Conservation (phyloP, 2,329 filamentous ascomycete species). For the Neofusicoccum parvum region DNA sequence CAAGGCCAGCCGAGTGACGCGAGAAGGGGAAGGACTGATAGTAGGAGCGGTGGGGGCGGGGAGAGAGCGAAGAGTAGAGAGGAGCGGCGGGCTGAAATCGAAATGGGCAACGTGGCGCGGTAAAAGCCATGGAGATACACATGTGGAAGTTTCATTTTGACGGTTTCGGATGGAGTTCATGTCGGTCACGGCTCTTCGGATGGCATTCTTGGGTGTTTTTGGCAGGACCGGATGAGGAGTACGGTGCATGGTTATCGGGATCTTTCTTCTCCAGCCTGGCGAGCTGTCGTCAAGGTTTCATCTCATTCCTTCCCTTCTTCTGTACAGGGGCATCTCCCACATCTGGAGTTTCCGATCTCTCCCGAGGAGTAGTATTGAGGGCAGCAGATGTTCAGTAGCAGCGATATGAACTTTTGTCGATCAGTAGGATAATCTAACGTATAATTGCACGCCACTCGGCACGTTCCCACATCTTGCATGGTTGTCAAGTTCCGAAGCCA, state of each 20-base stretch:
- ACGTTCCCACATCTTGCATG: neutral
- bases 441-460: neutral
- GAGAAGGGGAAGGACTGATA: constrained; percentile 4
- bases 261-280: neutral
- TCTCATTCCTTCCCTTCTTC: neutral
- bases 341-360: neutral
- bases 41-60: neutral
- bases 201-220: constrained; percentile 10
- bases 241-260: neutral
- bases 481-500: too few species aligned
- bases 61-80: constrained; percentile 38
- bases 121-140: neutral
- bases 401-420: neutral
- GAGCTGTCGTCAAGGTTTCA: neutral
- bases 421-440: constrained; percentile 15
- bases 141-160: neutral
- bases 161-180: constrained; percentile 8
- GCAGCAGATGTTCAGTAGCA: neutral
- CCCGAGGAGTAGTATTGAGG: neutral
- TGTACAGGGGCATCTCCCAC: neutral
- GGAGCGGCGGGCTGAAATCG: constrained; percentile 45
- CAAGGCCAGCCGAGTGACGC: neutral
- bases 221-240: constrained; percentile 4
- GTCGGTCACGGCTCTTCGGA: neutral
- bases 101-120: constrained; percentile 31